Percentiles rank a stretch among this genome's conserved stretches.
phyloP scores from a whole-genome alignment of 1,284 basidiomycete species.

The Singerocomus inundabilis region DNA sequence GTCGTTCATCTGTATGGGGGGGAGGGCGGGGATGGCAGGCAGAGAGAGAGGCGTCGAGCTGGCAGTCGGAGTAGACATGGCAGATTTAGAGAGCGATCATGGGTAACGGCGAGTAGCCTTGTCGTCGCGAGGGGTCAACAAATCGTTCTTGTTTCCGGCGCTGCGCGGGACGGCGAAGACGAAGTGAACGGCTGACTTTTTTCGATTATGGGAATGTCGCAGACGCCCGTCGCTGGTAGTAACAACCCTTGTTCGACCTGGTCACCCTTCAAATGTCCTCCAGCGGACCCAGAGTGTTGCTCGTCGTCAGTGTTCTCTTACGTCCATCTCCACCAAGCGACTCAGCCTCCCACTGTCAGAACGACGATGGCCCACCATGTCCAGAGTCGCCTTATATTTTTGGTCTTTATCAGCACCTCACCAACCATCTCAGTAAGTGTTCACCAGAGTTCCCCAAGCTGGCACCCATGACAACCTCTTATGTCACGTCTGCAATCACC shows the following conservation, averaged over 20 bases:
- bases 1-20: conserved; percentile 46
- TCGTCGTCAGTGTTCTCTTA: conserved; percentile 47
- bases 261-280: too few species aligned
- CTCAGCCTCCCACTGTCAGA: conserved; percentile 40
- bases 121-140: conserved; percentile 7
- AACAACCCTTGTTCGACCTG: too few species aligned
- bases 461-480: conserved; percentile 8
- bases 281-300: conserved; percentile 46
- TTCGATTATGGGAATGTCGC: conserved; percentile 26
- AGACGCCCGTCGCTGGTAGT: conserved; percentile 16
- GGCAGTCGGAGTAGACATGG: conserved; percentile 23
- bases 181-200: conserved; percentile 6
- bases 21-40: conserved; percentile 45
- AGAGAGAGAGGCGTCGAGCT: conserved; percentile 26
- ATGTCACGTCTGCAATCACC: conserved; percentile 8
- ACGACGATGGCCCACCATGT: conserved; percentile 87
- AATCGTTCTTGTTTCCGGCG: conserved; percentile 5
- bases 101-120: conserved; percentile 7
- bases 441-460: not conserved
- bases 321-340: conserved; percentile 4
- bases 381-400: conserved; percentile 82
- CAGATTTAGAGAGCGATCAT: conserved; percentile 22
- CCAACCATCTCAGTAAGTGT: conserved; percentile 55
- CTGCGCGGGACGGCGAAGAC: conserved; percentile 10
- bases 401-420: conserved; percentile 71